phyloP scores from a whole-genome alignment of 2,329 filamentous ascomycete genomes.

The Aureobasidium sp. region DNA sequence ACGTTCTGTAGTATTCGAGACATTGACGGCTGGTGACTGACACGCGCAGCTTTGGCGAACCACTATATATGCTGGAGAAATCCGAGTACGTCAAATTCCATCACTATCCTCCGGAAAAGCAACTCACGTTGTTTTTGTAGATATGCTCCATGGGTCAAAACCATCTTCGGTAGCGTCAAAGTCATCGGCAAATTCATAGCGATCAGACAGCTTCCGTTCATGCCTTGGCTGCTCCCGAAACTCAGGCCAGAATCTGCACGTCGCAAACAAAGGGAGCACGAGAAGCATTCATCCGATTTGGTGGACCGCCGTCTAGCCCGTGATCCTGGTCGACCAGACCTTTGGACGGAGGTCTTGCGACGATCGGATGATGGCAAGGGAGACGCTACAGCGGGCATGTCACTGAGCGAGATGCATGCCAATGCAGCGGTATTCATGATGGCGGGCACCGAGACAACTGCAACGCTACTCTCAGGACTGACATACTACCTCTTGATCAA shows the following conservation, averaged over 20 bases:
- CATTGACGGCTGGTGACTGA: not conserved
- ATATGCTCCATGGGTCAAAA: slow-evolving; percentile 17
- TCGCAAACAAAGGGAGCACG: not conserved
- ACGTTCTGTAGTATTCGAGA: not conserved
- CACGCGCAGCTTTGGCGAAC: slow-evolving; percentile 25
- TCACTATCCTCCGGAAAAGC: not conserved
- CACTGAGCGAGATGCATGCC: slow-evolving; percentile 28
- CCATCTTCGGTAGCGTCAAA: slow-evolving; percentile 15
- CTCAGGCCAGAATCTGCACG: not conserved
- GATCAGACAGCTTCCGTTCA: slow-evolving; percentile 2
- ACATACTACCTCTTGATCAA: slow-evolving; percentile 40
- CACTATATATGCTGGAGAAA: slow-evolving; percentile 26
- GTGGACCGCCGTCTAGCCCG: slow-evolving; percentile 24
- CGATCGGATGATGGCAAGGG: slow-evolving; percentile 18
- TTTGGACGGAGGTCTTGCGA: slow-evolving; percentile 22
- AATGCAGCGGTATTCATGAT: slow-evolving; percentile 30
- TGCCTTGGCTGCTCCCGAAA: not conserved
- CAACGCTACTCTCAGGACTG: slow-evolving; percentile 29
- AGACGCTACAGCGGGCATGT: slow-evolving; percentile 20
- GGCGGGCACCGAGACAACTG: slow-evolving; percentile 35
- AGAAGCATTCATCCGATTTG: slow-evolving; percentile 19
- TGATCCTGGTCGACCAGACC: slow-evolving; percentile 21
- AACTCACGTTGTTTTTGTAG: not conserved
- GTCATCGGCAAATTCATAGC: not conserved
- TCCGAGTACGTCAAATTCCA: not conserved